Evolutionary conservation across 805 yeast genomes (phyloP).

Genomic region (Candida manassasensis): DNA sequence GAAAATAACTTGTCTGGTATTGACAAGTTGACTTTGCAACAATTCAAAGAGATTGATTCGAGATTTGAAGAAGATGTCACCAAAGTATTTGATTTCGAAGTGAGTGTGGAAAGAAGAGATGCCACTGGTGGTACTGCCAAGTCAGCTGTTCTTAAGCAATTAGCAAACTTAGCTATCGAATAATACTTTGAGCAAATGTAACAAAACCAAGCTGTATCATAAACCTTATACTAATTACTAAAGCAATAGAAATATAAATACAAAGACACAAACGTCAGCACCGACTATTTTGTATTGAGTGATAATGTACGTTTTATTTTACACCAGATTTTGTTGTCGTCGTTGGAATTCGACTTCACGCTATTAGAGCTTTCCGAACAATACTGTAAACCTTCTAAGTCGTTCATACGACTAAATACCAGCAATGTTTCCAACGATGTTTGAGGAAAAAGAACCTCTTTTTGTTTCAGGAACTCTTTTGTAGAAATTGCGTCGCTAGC

Average conservation of each 20-base stretch:
- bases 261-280: too few species aligned
- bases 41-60: slow-evolving; percentile 72
- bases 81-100: slow-evolving; percentile 86
- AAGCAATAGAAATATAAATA: background rate
- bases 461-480: too few species aligned
- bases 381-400: too few species aligned
- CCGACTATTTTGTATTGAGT: too few species aligned
- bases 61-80: slow-evolving; percentile 79
- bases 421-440: too few species aligned
- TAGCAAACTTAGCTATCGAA: slow-evolving; percentile 30
- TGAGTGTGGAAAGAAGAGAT: slow-evolving; percentile 91
- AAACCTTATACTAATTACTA: background rate
- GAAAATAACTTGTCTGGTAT: slow-evolving; percentile 72
- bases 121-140: slow-evolving; percentile 98
- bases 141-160: slow-evolving; percentile 77
- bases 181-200: slow-evolving; percentile 1
- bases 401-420: too few species aligned
- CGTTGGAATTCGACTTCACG: too few species aligned
- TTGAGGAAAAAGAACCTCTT: too few species aligned
- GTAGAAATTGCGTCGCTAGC: too few species aligned
- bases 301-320: too few species aligned
- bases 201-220: background rate
- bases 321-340: too few species aligned
- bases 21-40: slow-evolving; percentile 73
- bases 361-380: too few species aligned